Base-by-base conservation (phyloP, 2,329 filamentous ascomycete genomes). In the Periglandula ipomoeae region DNA sequence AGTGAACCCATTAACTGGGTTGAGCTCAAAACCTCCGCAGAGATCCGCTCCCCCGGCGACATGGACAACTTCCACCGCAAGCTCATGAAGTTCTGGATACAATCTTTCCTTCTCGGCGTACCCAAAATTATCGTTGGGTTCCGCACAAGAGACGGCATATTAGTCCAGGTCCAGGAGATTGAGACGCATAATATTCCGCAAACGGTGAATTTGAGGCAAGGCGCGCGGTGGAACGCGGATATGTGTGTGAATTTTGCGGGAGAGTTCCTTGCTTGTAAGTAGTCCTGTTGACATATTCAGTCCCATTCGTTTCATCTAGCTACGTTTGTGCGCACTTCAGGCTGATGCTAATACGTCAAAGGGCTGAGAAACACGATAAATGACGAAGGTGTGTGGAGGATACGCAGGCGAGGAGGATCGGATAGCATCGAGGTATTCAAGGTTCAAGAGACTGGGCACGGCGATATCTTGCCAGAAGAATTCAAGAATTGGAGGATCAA, bases 51-150 rank as follows among this genome's bases (percentile, higher is more conserved):
- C 52, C 75, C 83, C 2, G 76, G 80, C 42, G 87, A 93, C 59
- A 74, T 81, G 60, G 67, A 84, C 19, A 85, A 82, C 53, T 95
- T 91, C 62, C 87, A 96, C 66, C 80, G 87, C 44, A 97, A 97
- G 64, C 76, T 97, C 48, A 79, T 95, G 67, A 94, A 94, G 61
- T 95, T 91, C 69, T 98, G 93, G 93, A 88, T 91, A 13, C 93
- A 97, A 65, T 95, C 87, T 0, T 98, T 95, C 61, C 74, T 98
- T 2, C 82, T 98, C 2, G 91, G 91, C 37, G 90, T 97, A 1
- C 89, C 89, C 0, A 93, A 84, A 56, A 88, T 98, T 55, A 81
- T 96, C 41, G 86, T 98, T 26, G 93, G 93, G 1, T 96, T 93
- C 64, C 82, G 93, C 43, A 83, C 79, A 30, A 79, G 66, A 17